Percentiles rank a stretch among this genome's conserved stretches.
These are phyloP conservation scores for Pleurostoma richardsiae DNA, from an alignment of 2,329 filamentous ascomycete genomes.

Conservation along the genomic window DNA sequence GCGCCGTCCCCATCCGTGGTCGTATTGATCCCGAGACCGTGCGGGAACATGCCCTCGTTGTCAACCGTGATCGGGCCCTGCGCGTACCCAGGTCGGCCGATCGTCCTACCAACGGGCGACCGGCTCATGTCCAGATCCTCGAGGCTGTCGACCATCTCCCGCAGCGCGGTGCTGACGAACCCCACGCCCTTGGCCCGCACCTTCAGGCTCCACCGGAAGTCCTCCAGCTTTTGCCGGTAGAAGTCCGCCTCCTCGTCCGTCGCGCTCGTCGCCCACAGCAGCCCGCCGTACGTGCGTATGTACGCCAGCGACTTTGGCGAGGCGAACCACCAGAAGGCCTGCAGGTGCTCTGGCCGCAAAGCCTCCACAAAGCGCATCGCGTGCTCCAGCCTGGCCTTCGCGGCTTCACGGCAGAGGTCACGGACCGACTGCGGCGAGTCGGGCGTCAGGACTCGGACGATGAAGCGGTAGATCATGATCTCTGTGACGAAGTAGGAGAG, in stretches of 20 bases:
- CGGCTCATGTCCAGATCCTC: constrained; percentile 11
- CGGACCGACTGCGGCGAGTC: constrained; percentile 22
- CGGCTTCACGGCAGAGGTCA: constrained; percentile 27
- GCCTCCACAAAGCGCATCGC: constrained; percentile 34
- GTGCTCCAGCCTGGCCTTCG: constrained; percentile 29
- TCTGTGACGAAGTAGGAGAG: constrained; percentile 47
- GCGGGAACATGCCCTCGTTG: background rate
- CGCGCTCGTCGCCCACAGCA: constrained; percentile 33
- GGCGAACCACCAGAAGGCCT: constrained; percentile 39
- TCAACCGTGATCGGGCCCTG: constrained; percentile 1
- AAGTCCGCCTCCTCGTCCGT: constrained; percentile 30
- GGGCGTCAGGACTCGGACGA: constrained; percentile 36
- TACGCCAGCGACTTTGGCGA: constrained; percentile 36
- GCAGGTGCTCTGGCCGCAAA: constrained; percentile 37
- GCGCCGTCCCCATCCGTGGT: constrained; percentile 1
- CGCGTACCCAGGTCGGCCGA: background rate
- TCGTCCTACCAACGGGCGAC: constrained; percentile 3
- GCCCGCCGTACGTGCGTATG: constrained; percentile 33
- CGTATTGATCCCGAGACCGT: background rate
- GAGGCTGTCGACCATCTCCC: constrained; percentile 25
- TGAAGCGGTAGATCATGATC: constrained; percentile 43
- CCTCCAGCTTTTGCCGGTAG: constrained; percentile 31
- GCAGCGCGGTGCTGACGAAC: constrained; percentile 32
- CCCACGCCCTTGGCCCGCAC: constrained; percentile 30
- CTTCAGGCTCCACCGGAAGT: constrained; percentile 35